Evolutionary conservation across 2,329 filamentous ascomycete species (phyloP).

Genomic region (Clarireedia paspali): DNA sequence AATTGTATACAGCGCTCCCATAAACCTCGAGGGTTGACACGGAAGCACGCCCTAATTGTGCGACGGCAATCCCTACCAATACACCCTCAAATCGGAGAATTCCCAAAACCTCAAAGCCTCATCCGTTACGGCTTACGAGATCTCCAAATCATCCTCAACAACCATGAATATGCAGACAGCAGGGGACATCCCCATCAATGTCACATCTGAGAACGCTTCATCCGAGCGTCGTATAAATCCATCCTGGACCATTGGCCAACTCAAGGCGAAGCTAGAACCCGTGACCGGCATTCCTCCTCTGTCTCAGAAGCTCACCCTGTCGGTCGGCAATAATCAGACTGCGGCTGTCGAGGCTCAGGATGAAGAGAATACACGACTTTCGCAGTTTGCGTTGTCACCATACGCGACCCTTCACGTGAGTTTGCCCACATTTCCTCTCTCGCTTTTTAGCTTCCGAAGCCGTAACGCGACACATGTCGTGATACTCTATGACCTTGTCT

Average conservation of each 20-base stretch:
- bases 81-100: slow-evolving; percentile 3
- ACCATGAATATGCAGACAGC: slow-evolving; percentile 7
- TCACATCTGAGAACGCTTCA: slow-evolving; percentile 67
- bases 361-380: slow-evolving; percentile 63
- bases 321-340: slow-evolving; percentile 50
- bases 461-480: slow-evolving; percentile 11
- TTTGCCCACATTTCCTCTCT: slow-evolving; percentile 25
- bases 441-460: slow-evolving; percentile 5
- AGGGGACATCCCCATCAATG: slow-evolving; percentile 64
- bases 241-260: slow-evolving; percentile 77
- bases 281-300: slow-evolving; percentile 85
- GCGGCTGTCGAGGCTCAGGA: slow-evolving; percentile 61
- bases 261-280: slow-evolving; percentile 84
- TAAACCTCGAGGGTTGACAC: too few relatives aligned
- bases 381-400: slow-evolving; percentile 57
- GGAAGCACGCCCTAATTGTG: background rate
- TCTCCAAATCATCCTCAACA: background rate
- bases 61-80: background rate
- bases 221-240: slow-evolving; percentile 90
- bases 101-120: slow-evolving; percentile 2
- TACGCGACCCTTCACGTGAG: slow-evolving; percentile 78
- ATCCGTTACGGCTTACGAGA: background rate
- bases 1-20: too few relatives aligned
- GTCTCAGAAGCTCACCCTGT: slow-evolving; percentile 68
- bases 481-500: slow-evolving; percentile 8